Conservation (phyloP, 495 filamentous ascomycete genomes). For the Niebla homalea region DNA sequence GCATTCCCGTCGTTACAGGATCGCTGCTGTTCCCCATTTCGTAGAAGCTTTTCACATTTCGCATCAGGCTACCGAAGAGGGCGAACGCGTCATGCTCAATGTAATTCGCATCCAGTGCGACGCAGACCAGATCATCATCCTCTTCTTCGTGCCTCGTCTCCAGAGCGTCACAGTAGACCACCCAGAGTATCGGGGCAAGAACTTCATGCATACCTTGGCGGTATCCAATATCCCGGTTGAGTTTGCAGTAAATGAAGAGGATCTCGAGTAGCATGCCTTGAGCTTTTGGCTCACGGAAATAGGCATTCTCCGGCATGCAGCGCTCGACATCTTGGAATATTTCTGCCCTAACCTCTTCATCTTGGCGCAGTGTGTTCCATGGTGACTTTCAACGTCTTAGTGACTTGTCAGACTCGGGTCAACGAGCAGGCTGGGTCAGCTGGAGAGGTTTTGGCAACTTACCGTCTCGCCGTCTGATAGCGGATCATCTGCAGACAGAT, state of each 20-base stretch:
- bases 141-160: slow-evolving; percentile 23
- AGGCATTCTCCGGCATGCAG: slow-evolving; percentile 81
- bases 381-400: slow-evolving; percentile 56
- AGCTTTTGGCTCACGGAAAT: slow-evolving; percentile 68
- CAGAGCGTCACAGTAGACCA: slow-evolving; percentile 70
- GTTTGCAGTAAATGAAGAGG: slow-evolving; percentile 86
- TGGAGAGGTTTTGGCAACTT: slow-evolving; percentile 22
- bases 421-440: slow-evolving; percentile 5
- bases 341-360: slow-evolving; percentile 72
- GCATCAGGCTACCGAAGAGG: slow-evolving; percentile 77
- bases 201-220: slow-evolving; percentile 97
- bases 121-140: slow-evolving; percentile 39
- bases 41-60: slow-evolving; percentile 74
- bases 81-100: slow-evolving; percentile 87
- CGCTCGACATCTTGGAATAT: slow-evolving; percentile 93
- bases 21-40: slow-evolving; percentile 39
- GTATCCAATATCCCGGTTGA: slow-evolving; percentile 78
- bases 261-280: slow-evolving; percentile 79
- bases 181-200: slow-evolving; percentile 81
- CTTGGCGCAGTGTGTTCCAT: slow-evolving; percentile 70
- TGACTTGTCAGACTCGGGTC: slow-evolving; percentile 24
- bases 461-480: slow-evolving; percentile 76
- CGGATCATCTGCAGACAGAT: slow-evolving; percentile 64
- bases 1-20: slow-evolving; percentile 15
- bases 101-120: slow-evolving; percentile 54